Base-by-base conservation (phyloP, 805 yeast species). In the Saccharomycopsis olivae region DNA sequence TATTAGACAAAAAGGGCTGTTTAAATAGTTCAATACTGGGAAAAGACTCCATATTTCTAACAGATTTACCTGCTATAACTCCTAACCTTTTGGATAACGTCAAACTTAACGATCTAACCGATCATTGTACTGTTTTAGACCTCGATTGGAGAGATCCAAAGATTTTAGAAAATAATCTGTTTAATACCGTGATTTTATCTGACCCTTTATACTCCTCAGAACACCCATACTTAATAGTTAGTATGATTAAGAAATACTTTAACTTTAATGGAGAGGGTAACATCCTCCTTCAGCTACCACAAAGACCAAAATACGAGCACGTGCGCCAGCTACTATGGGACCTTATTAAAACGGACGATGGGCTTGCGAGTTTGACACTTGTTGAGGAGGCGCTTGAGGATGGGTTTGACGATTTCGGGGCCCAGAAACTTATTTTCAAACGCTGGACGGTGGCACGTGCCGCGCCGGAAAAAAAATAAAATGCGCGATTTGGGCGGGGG, bases 401-500 rank as follows among this genome's bases (percentile, higher is more conserved):
- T 3, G 96, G 96, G 0, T 61, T 59, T 40, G 98, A 89, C 53
- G 96, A 88, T 54, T 88, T 86, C 64, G 96, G 96, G 0, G 67
- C 66, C 23, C 77, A 76, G 40, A 54, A 64, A 19, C 88, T 77
- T 52, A 56, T 74, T 30, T 74, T 71, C 55, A 71, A 40, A 28
- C 23, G 16, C n/a, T 40, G 44, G 44, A 23, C 10, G 10, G 25
- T 23, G n/a, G n/a, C n/a, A n/a, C n/a, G n/a, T n/a, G n/a, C n/a
- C n/a, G n/a, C n/a, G n/a, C n/a, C n/a, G n/a, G n/a, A n/a, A n/a
- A n/a, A n/a, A n/a, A n/a, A n/a, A n/a, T n/a, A n/a, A n/a, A n/a
- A n/a, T n/a, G n/a, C n/a, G n/a, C n/a, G n/a, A n/a, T n/a, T n/a
- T n/a, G n/a, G n/a, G n/a, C n/a, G n/a, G n/a, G n/a, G n/a, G n/a